These are phyloP conservation scores for Nemophila menziesii DNA, from an alignment of 257 asterid species.

Conservation along the genomic window DNA sequence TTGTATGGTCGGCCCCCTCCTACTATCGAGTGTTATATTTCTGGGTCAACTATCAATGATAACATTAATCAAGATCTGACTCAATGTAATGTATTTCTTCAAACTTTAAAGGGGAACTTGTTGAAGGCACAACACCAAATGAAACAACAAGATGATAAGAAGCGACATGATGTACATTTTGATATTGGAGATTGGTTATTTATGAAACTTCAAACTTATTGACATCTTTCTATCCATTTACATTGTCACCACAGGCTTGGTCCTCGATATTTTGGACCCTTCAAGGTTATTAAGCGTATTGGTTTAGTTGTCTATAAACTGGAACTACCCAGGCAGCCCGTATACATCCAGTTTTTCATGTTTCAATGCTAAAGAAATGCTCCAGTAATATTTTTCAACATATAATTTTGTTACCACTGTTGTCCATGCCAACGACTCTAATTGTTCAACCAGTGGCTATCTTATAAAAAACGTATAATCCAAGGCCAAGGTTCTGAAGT, in stretches of 20 bases:
- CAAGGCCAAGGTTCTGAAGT: background rate
- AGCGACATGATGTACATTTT: background rate
- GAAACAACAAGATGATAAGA: background rate
- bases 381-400: background rate
- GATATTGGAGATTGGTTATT: background rate
- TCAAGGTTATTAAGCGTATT: background rate
- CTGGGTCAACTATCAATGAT: background rate
- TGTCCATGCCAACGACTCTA: background rate
- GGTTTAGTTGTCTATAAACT: background rate
- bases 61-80: background rate
- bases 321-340: background rate
- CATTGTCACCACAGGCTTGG: background rate
- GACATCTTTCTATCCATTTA: background rate
- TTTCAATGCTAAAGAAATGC: background rate
- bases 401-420: background rate
- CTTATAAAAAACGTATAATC: background rate
- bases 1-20: background rate
- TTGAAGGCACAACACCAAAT: background rate
- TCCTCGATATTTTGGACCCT: background rate
- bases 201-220: background rate
- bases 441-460: background rate
- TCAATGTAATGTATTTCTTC: accelerated
- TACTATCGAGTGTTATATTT: accelerated
- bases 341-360: background rate
- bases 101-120: background rate